Conservation (phyloP, 108 stramenopile genomes). For the Schizochytrium sp. region DNA sequence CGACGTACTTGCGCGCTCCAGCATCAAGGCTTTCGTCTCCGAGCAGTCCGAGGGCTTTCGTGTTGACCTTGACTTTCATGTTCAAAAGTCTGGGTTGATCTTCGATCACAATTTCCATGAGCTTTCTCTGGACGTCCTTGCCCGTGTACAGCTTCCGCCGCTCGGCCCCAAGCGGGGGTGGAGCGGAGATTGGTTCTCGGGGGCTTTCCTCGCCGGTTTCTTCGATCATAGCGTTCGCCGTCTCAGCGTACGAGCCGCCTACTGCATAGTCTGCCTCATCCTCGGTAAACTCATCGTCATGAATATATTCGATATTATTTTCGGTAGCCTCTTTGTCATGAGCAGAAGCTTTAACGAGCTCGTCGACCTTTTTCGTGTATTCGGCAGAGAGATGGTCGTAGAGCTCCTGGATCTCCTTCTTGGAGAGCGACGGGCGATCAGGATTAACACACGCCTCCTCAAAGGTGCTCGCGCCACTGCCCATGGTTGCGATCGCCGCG, state of each 20-base stretch:
- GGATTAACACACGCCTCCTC: not conserved
- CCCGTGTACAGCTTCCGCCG: not conserved
- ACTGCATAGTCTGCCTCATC: not conserved
- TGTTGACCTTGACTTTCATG: slow-evolving; percentile 14
- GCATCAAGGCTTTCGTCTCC: not conserved
- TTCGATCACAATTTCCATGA: not conserved
- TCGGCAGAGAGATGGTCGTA: not conserved
- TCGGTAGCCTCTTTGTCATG: not conserved
- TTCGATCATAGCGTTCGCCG: no score
- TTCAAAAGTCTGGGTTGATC: not conserved
- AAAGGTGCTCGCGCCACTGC: not conserved
- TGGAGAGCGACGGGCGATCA: not conserved
- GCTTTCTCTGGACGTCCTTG: not conserved
- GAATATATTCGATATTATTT: not conserved
- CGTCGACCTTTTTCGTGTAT: not conserved
- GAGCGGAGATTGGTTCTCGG: no score
- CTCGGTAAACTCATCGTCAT: not conserved
- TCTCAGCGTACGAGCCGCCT: not conserved
- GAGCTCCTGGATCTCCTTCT: not conserved
- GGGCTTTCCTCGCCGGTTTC: no score
- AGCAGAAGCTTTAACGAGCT: not conserved
- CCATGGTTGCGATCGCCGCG: not conserved
- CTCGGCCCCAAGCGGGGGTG: no score
- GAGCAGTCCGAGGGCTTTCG: not conserved
- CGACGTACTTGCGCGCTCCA: not conserved